Evolutionary conservation across 129 eudicot species (phyloP).

Genomic region (Tagetes erecta): DNA sequence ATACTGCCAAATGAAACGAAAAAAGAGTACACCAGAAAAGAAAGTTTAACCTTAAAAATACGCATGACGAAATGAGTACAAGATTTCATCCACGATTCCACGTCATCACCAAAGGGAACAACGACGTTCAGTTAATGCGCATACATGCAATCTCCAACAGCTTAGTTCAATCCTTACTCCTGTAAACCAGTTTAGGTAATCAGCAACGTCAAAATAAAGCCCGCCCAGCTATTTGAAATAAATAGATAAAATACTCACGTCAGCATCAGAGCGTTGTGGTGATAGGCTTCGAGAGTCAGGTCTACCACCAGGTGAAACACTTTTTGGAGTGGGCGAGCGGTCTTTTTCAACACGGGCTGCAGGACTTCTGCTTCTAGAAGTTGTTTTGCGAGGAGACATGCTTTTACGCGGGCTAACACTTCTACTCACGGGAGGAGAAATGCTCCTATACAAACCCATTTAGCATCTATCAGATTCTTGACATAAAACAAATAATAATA

Average conservation of each 20-base stretch:
- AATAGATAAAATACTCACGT: conserved; percentile 44
- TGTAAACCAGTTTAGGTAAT: not conserved
- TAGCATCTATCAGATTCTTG: conserved; percentile 10
- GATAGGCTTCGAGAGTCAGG: conserved; percentile 74
- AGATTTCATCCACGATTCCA: not conserved
- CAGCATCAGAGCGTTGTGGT: conserved; percentile 74
- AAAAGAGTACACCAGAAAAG: not conserved
- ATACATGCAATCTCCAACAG: not conserved
- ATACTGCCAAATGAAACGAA: not conserved
- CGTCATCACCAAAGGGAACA: not conserved
- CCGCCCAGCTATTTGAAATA: not conserved
- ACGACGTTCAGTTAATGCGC: not conserved
- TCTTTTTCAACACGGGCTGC: conserved; percentile 45
- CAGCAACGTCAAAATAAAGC: not conserved
- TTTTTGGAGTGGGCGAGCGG: conserved; percentile 59
- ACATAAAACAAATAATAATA: not conserved
- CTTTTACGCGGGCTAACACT: conserved; percentile 77
- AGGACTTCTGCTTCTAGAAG: conserved; percentile 66
- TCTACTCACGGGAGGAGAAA: conserved; percentile 54
- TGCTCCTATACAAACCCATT: conserved; percentile 33
- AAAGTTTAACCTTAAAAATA: not conserved
- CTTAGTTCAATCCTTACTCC: not conserved
- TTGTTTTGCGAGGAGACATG: conserved; percentile 58
- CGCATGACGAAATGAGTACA: not conserved
- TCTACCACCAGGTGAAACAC: conserved; percentile 69